These are phyloP conservation scores for Blastobotrys attinorum DNA, from an alignment of 805 yeast genomes.

Conservation along the genomic window DNA sequence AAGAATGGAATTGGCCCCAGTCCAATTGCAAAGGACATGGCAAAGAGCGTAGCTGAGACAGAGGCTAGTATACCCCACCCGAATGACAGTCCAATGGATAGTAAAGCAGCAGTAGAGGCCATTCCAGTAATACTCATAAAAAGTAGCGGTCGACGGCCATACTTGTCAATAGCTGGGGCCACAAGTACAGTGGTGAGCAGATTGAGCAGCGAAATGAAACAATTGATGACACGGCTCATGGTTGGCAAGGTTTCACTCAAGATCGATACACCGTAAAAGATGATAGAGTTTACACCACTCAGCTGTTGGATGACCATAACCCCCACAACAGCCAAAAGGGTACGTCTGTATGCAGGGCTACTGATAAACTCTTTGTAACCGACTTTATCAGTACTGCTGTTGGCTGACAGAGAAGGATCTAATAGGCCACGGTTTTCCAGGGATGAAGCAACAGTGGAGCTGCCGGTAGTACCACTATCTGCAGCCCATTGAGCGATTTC, in stretches of 20 bases:
- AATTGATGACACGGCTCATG: slow-evolving; percentile 62
- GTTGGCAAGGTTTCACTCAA: slow-evolving; percentile 65
- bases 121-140: slow-evolving; percentile 58
- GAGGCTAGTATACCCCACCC: slow-evolving; percentile 17
- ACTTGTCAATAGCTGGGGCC: slow-evolving; percentile 64
- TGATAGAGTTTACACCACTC: slow-evolving; percentile 86
- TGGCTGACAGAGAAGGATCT: neutral
- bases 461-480: neutral
- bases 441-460: neutral
- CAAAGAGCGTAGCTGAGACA: slow-evolving; percentile 60
- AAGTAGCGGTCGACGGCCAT: slow-evolving; percentile 70
- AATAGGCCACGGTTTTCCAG: slow-evolving; percentile 4
- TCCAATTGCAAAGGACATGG: slow-evolving; percentile 83
- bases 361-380: slow-evolving; percentile 38
- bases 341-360: slow-evolving; percentile 43
- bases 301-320: slow-evolving; percentile 82
- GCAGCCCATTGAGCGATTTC: slow-evolving; percentile 22
- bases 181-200: slow-evolving; percentile 65
- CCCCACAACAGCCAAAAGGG: slow-evolving; percentile 59
- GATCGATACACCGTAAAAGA: slow-evolving; percentile 88
- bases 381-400: slow-evolving; percentile 6
- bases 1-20: slow-evolving; percentile 94
- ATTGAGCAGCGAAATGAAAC: slow-evolving; percentile 67
- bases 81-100: slow-evolving; percentile 54
- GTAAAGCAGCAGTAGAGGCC: slow-evolving; percentile 54